Evolutionary conservation across 768 basidiomycete species (phyloP).

Genomic region (Russula griseocarnosa): DNA sequence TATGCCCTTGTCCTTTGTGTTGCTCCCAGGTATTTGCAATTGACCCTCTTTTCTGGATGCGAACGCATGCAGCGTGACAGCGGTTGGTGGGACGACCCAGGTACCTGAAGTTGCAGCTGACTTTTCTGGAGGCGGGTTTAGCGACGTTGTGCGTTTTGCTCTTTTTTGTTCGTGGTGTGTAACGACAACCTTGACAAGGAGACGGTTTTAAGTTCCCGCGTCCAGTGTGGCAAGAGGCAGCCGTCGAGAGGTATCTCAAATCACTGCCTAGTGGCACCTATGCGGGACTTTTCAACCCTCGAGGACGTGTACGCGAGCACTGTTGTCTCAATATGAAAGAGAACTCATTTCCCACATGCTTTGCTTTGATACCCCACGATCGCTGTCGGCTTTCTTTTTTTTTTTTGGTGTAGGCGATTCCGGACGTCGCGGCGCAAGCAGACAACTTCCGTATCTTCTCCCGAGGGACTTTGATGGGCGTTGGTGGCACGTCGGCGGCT

Average conservation of each 20-base stretch:
- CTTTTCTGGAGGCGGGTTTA: constrained; percentile 75
- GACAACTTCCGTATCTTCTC: constrained; percentile 44
- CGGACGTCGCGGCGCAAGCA: constrained; percentile 58
- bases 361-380: too few relatives aligned
- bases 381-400: background rate
- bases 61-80: constrained; percentile 43
- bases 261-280: constrained; percentile 46
- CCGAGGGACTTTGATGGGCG: constrained; percentile 34
- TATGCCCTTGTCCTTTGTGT: background rate
- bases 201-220: constrained; percentile 43
- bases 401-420: constrained; percentile 42
- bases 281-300: constrained; percentile 52
- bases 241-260: constrained; percentile 43
- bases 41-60: constrained; percentile 33
- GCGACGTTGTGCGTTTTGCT: constrained; percentile 49
- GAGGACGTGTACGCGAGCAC: constrained; percentile 45
- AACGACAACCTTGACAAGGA: background rate
- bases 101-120: constrained; percentile 56
- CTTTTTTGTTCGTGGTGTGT: background rate
- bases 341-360: background rate
- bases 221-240: constrained; percentile 50
- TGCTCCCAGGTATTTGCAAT: background rate
- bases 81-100: constrained; percentile 59
- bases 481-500: constrained; percentile 58
- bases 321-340: background rate